Percentiles rank a stretch among this genome's conserved stretches.
phyloP scores from a whole-genome alignment of 2,329 filamentous ascomycete species.

The Xylariales sp. region DNA sequence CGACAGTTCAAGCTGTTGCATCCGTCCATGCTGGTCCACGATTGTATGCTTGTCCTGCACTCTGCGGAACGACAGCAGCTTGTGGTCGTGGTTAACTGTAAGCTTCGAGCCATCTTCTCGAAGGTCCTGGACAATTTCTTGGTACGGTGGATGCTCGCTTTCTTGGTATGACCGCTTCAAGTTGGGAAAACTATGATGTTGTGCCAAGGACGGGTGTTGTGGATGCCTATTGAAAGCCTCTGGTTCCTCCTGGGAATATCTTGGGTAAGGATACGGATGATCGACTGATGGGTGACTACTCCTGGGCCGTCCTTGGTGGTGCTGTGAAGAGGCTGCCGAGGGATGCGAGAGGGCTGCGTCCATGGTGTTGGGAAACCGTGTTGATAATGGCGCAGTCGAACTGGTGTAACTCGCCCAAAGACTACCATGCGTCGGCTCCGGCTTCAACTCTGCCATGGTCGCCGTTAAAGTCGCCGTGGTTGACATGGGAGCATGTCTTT shows the following conservation, averaged over 20 bases:
- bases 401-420: constrained; percentile 55
- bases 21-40: constrained; percentile 53
- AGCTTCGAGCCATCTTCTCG: constrained; percentile 54
- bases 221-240: constrained; percentile 51
- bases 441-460: constrained; percentile 60
- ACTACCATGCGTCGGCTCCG: constrained; percentile 51
- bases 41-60: constrained; percentile 56
- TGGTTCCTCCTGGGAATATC: constrained; percentile 51
- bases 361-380: constrained; percentile 45
- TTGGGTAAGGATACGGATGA: constrained; percentile 47
- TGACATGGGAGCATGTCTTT: constrained; percentile 54
- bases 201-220: constrained; percentile 41
- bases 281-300: constrained; percentile 46
- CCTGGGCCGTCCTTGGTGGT: constrained; percentile 45
- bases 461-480: constrained; percentile 56
- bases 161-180: constrained; percentile 56
- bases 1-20: constrained; percentile 57
- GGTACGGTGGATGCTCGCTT: constrained; percentile 50
- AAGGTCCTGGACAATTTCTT: constrained; percentile 57
- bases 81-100: constrained; percentile 56
- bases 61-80: constrained; percentile 54
- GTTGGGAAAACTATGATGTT: constrained; percentile 49
- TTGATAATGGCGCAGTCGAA: constrained; percentile 48
- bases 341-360: constrained; percentile 44
- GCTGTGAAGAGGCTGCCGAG: constrained; percentile 39